These are phyloP conservation scores for Kodamaea leandrae DNA, from an alignment of 805 yeast species.

Conservation along the genomic window DNA sequence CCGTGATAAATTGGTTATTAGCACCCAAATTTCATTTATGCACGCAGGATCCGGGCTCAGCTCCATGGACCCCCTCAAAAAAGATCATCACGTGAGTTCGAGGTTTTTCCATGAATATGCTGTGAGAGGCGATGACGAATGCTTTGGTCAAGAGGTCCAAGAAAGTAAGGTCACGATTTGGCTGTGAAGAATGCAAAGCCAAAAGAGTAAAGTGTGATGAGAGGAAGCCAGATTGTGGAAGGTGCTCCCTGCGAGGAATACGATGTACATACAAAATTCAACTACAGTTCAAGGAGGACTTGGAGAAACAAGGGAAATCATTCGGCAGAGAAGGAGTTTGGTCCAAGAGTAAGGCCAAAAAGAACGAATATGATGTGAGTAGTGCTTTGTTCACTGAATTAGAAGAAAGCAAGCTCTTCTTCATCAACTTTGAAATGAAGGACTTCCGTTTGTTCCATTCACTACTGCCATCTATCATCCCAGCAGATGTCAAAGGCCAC, in stretches of 20 bases:
- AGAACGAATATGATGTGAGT: conserved; percentile 13
- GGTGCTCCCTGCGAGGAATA: conserved; percentile 18
- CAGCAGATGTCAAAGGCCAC: conserved; percentile 17
- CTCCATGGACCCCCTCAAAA: too few relatives aligned
- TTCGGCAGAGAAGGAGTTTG: conserved; percentile 31
- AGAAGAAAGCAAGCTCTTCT: conserved; percentile 15
- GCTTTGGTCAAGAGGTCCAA: conserved; percentile 5
- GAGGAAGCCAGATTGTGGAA: conserved; percentile 22
- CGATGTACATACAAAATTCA: conserved; percentile 20
- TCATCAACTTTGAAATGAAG: conserved; percentile 18
- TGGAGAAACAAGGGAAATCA: conserved; percentile 21
- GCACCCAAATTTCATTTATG: too few relatives aligned
- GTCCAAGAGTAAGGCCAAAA: conserved; percentile 15
- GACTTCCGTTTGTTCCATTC: conserved; percentile 17
- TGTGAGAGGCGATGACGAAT: neutral
- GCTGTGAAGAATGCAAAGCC: conserved; percentile 23
- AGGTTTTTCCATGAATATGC: neutral
- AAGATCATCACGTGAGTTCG: neutral
- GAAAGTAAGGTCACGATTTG: conserved; percentile 20
- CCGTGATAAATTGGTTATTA: too few relatives aligned
- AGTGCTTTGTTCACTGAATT: conserved; percentile 16
- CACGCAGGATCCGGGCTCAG: too few relatives aligned
- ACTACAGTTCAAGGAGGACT: conserved; percentile 27
- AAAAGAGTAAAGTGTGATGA: conserved; percentile 28
- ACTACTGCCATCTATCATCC: conserved; percentile 22